Evolutionary conservation across 352 stramenopile genomes (phyloP).

Genomic region (Phytophthora sp.): DNA sequence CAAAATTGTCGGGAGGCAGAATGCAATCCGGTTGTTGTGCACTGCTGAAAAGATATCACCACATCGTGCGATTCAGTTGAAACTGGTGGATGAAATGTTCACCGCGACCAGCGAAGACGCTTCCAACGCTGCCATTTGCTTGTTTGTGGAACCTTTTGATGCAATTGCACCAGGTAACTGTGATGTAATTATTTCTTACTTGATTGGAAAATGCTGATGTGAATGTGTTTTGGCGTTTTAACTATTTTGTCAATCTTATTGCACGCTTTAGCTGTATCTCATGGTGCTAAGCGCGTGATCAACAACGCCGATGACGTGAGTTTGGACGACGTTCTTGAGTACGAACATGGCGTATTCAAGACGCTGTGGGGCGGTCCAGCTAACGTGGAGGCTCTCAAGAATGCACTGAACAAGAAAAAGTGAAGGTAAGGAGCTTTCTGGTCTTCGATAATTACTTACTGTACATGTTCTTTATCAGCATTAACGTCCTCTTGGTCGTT

Average conservation of each 20-base stretch:
- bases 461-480: too few species aligned
- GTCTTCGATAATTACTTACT: neutral
- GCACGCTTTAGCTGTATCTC: conserved; percentile 53
- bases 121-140: conserved; percentile 31
- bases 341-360: conserved; percentile 67
- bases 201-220: neutral
- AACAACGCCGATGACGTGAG: conserved; percentile 73
- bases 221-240: neutral
- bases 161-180: conserved; percentile 48
- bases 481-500: neutral
- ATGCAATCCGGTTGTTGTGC: conserved; percentile 74
- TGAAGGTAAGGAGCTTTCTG: neutral
- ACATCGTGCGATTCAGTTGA: conserved; percentile 49
- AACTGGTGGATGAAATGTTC: conserved; percentile 70
- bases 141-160: conserved; percentile 63
- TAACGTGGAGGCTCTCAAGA: conserved; percentile 65
- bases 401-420: conserved; percentile 52
- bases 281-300: conserved; percentile 67
- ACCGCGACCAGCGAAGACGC: conserved; percentile 24
- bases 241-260: neutral
- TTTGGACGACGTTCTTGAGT: conserved; percentile 57
- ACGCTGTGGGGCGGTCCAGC: conserved; percentile 72
- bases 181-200: neutral
- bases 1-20: conserved; percentile 74
- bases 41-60: conserved; percentile 60